Base-by-base conservation (phyloP, 2,329 filamentous ascomycete genomes). In the Verticillium nonalfalfae region DNA sequence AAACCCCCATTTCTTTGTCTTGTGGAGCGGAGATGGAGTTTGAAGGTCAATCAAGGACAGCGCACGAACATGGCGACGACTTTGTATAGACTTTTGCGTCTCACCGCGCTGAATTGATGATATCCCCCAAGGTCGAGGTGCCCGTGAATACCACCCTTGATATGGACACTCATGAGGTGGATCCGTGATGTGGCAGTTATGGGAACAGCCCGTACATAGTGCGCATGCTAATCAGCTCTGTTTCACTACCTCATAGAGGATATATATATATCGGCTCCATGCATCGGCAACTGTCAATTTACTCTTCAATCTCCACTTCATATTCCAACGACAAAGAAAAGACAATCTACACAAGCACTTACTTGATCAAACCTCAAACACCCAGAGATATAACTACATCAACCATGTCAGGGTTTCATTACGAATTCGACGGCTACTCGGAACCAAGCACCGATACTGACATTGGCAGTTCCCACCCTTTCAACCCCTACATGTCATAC, bases 351-450 rank as follows among this genome's bases (percentile, higher is more conserved):
- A 31, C 26, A 31, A 31, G 26, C 26, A 31, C 26, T 31, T 31
- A 31, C 26, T 31, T 31, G 26, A 31, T 31, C 26, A 31, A 31
- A 31, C 26, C 26, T 31, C 26, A 31, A 31, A 31, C 26, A 31
- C 5, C 26, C 26, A 31, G 26, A 4, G 4, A 31, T 31, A 31
- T 31, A 31, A 31, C 26, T 9, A 7, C 36, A 21, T 54, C 40
- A 59, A 2, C 56, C 26, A 31, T 31, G 39, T 7, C 50, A 38
- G 4, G 33, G 18, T 38, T 45, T 50, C 38, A 57, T 57, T 62
- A 63, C 60, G 33, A 50, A 13, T 63, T 63, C 36, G 62, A 63
- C 21, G 58, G 58, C 10, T 62, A 62, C 60, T 62, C 60, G 10
- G 62, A 63, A 38, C 36, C 59, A 15, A 36, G 14, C 14, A 38